A percentile compares a stretch with the other conserved stretches of the same genome.
phyloP scores from a whole-genome alignment of 1,139 yeast genomes.

The Debaryomyces robertsiae region DNA sequence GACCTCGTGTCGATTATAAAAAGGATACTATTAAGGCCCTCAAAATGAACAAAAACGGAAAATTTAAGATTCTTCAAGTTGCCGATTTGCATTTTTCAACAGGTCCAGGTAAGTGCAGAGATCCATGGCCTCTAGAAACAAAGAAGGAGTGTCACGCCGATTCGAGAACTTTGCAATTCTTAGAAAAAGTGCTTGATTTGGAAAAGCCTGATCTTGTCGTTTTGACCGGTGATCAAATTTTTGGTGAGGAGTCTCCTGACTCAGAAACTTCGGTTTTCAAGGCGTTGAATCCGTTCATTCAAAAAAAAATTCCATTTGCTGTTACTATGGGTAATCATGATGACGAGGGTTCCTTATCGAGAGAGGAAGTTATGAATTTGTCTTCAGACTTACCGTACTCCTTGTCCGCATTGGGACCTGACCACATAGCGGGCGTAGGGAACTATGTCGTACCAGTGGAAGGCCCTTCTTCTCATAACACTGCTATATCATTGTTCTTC shows the following conservation, averaged over 20 bases:
- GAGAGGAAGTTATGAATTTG: constrained; percentile 61
- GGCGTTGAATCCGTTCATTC: constrained; percentile 71
- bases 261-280: constrained; percentile 77
- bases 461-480: constrained; percentile 39
- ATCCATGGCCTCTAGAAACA: constrained; percentile 57
- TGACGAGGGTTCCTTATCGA: constrained; percentile 72
- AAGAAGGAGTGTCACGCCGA: constrained; percentile 69
- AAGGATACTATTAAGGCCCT: constrained; percentile 25
- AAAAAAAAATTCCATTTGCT: constrained; percentile 75
- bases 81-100: constrained; percentile 87
- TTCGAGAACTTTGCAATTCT: constrained; percentile 60
- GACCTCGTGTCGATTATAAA: constrained; percentile 27
- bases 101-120: constrained; percentile 73
- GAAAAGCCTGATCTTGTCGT: constrained; percentile 84
- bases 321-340: constrained; percentile 65
- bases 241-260: constrained; percentile 72
- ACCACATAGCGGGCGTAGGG: constrained; percentile 72
- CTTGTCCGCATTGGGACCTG: constrained; percentile 62
- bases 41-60: constrained; percentile 39
- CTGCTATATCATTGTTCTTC: constrained; percentile 67
- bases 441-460: constrained; percentile 64
- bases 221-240: constrained; percentile 83
- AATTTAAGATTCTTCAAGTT: constrained; percentile 76
- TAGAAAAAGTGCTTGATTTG: constrained; percentile 62
- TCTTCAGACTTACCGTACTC: constrained; percentile 66